Evolutionary conservation across 2,329 filamentous ascomycete genomes (phyloP).

Genomic region (Pseudocercospora cruenta): DNA sequence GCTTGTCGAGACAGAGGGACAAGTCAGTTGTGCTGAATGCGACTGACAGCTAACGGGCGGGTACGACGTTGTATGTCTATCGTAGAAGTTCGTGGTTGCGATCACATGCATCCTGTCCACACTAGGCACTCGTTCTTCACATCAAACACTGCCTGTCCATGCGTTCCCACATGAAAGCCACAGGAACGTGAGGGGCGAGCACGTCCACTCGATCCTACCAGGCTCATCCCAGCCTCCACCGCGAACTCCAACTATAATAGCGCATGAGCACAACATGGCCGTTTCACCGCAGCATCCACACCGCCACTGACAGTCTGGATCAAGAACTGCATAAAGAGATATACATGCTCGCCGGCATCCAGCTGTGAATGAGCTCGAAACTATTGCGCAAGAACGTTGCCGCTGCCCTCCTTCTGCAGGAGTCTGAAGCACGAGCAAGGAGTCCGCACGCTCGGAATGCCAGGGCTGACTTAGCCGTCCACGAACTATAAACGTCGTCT

Average conservation of each 20-base stretch:
- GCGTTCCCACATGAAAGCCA: background rate
- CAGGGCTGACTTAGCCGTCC: background rate
- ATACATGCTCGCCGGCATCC: background rate
- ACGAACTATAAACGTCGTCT: background rate
- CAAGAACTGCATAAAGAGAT: background rate
- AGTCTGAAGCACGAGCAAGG: background rate
- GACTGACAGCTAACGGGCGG: background rate
- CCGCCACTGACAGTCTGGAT: slow-evolving; percentile 1
- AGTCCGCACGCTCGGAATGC: background rate
- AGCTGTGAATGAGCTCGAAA: too few relatives aligned
- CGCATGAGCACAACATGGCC: background rate
- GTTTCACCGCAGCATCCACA: slow-evolving; percentile 4
- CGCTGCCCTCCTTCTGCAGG: background rate
- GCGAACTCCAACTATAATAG: background rate
- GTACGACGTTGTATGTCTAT: background rate
- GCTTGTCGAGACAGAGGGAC: background rate
- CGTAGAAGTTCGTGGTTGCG: background rate
- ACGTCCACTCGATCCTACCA: background rate
- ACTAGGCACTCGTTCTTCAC: background rate
- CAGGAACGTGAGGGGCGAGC: background rate
- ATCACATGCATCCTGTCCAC: background rate
- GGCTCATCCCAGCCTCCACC: background rate
- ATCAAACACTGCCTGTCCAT: background rate
- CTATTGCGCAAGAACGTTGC: too few relatives aligned
- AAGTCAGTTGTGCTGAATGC: background rate